Evolutionary conservation across 2,329 filamentous ascomycete genomes (phyloP).

Genomic region (Fusarium equiseti): DNA sequence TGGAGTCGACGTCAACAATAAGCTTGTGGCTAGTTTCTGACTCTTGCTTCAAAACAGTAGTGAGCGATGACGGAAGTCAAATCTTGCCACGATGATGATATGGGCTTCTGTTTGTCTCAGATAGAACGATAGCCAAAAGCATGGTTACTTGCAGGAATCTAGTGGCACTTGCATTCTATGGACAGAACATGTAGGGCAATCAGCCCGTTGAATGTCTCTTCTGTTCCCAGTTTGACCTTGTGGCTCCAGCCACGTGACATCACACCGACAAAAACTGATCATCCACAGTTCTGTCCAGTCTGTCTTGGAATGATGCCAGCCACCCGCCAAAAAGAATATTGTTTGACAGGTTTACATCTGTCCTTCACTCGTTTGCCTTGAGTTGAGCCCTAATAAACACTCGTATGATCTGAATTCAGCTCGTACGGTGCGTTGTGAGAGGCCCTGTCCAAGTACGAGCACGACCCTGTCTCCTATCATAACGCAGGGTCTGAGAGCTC

Average conservation of each 20-base stretch:
- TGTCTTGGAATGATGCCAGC: constrained; percentile 32
- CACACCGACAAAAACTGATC: constrained; percentile 46
- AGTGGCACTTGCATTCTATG: background rate
- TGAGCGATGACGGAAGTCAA: background rate
- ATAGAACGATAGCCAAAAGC: background rate
- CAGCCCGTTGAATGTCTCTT: constrained; percentile 22
- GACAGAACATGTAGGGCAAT: constrained; percentile 1
- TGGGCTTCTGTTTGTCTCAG: background rate
- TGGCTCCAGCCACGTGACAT: constrained; percentile 45
- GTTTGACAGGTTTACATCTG: constrained; percentile 26
- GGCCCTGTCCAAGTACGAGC: background rate
- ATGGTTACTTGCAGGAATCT: constrained; percentile 15
- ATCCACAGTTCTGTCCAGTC: constrained; percentile 16
- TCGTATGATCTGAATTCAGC: constrained; percentile 41
- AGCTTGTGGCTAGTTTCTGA: background rate
- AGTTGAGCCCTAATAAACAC: background rate
- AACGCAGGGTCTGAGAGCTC: constrained; percentile 35
- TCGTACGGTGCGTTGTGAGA: constrained; percentile 30
- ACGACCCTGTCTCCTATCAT: constrained; percentile 1
- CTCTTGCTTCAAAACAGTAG: background rate
- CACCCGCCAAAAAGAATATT: constrained; percentile 26
- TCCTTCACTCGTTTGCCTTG: constrained; percentile 10
- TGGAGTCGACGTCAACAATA: background rate
- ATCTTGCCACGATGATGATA: constrained; percentile 25
- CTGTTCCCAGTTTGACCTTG: constrained; percentile 8